A percentile compares a stretch with the other conserved stretches of the same genome.
Evolutionary conservation across 192 early-diverging fungal species (phyloP).

Genomic region (Geranomyces michiganensis): DNA sequence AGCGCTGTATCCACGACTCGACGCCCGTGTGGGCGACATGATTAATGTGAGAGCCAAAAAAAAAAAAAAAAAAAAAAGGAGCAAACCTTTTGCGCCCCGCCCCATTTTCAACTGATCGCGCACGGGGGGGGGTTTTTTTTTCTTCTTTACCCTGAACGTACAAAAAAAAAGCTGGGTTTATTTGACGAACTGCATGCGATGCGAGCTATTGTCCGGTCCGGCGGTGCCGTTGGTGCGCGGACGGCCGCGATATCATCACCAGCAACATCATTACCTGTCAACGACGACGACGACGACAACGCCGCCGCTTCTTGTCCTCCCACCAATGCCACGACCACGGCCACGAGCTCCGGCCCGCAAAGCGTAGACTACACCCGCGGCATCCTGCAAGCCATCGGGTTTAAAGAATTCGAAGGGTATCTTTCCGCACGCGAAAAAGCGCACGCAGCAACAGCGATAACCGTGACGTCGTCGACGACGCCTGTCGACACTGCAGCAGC

Average conservation of each 20-base stretch:
- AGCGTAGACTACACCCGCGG: constrained; percentile 59
- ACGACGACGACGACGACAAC: too few relatives aligned
- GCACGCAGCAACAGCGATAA: too few relatives aligned
- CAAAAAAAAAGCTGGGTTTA: constrained; percentile 40
- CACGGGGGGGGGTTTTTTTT: too few relatives aligned
- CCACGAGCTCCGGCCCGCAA: too few relatives aligned
- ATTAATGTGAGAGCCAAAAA: constrained; percentile 62
- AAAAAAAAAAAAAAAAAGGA: not conserved
- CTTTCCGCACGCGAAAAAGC: constrained; percentile 33
- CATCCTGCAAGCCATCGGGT: constrained; percentile 80
- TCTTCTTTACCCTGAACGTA: too few relatives aligned
- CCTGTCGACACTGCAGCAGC: too few relatives aligned
- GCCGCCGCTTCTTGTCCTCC: too few relatives aligned
- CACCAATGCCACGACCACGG: too few relatives aligned
- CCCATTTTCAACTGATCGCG: too few relatives aligned
- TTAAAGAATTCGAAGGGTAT: constrained; percentile 85
- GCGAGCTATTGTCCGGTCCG: constrained; percentile 43
- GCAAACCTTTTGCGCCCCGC: not conserved
- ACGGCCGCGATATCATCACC: not conserved
- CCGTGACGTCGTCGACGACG: too few relatives aligned
- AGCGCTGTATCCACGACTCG: constrained; percentile 74
- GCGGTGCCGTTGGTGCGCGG: constrained; percentile 45
- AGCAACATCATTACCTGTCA: too few relatives aligned
- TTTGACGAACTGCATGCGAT: constrained; percentile 54
- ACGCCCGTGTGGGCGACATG: constrained; percentile 88